These are phyloP conservation scores for Coccomyxa sp. DNA, from an alignment of 139 green algal species.

Conservation along the genomic window DNA sequence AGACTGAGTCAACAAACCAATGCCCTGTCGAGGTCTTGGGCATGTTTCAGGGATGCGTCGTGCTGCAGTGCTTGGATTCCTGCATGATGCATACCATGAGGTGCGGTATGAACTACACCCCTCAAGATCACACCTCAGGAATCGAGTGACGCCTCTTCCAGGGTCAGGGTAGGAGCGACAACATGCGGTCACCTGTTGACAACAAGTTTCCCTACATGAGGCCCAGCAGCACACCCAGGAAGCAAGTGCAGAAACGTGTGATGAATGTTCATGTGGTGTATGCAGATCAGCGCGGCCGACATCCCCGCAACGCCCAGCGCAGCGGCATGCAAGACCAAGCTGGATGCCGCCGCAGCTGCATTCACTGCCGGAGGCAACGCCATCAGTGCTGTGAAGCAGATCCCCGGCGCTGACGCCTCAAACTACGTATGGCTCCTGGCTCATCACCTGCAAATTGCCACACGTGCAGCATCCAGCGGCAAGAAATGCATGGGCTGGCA, in stretches of 20 bases:
- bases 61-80: no score
- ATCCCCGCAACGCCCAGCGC: neutral
- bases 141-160: neutral
- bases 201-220: neutral
- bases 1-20: no score
- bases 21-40: no score
- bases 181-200: no score
- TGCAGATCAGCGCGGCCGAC: neutral
- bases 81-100: no score
- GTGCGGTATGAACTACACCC: neutral
- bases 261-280: neutral
- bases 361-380: neutral
- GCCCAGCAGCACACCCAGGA: no score
- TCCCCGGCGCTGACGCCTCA: neutral
- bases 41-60: no score
- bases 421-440: neutral
- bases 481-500: no score
- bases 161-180: no score
- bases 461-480: no score
- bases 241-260: neutral
- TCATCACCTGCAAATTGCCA: neutral
- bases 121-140: neutral
- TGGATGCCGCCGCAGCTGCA: neutral
- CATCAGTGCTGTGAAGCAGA: neutral
- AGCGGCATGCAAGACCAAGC: neutral